Conservation (phyloP, 108 stramenopile species). For the Cyclotella distinguenda region DNA sequence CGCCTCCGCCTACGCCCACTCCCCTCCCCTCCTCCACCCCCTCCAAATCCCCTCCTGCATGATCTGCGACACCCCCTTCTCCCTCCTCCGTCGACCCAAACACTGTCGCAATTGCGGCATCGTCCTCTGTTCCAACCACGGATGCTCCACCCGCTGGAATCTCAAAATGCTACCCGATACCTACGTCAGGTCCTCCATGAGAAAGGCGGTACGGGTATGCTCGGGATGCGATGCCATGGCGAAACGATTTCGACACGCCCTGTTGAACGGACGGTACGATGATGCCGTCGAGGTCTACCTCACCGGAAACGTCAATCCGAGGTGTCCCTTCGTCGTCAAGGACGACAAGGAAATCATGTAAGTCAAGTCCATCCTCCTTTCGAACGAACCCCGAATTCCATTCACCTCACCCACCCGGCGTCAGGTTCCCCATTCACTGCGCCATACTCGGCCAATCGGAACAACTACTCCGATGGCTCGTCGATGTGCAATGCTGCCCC, state of each 20-base stretch:
- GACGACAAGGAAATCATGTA: constrained; percentile 45
- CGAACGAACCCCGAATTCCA: no score
- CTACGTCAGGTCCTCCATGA: constrained; percentile 64
- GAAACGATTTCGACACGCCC: constrained; percentile 61
- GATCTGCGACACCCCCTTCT: constrained; percentile 66
- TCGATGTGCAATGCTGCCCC: constrained; percentile 82
- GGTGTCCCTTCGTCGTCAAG: constrained; percentile 64
- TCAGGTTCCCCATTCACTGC: constrained; percentile 80
- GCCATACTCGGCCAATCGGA: constrained; percentile 76
- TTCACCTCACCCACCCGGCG: no score
- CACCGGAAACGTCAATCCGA: constrained; percentile 81
- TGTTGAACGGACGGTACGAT: constrained; percentile 68
- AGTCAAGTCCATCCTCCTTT: no score
- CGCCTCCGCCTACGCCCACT: constrained; percentile 85
- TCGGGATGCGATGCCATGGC: constrained; percentile 61
- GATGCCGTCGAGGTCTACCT: constrained; percentile 68
- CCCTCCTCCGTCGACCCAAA: constrained; percentile 64
- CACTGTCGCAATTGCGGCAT: constrained; percentile 84
- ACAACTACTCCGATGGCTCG: constrained; percentile 75
- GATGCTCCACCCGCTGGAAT: constrained; percentile 58
- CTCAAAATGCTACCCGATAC: constrained; percentile 72
- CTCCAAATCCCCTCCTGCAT: constrained; percentile 63
- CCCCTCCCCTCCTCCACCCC: constrained; percentile 78
- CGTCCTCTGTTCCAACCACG: constrained; percentile 65
- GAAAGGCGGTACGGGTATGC: constrained; percentile 58